These are phyloP conservation scores for Rhazya stricta DNA, from an alignment of 257 asterid species.

Conservation along the genomic window DNA sequence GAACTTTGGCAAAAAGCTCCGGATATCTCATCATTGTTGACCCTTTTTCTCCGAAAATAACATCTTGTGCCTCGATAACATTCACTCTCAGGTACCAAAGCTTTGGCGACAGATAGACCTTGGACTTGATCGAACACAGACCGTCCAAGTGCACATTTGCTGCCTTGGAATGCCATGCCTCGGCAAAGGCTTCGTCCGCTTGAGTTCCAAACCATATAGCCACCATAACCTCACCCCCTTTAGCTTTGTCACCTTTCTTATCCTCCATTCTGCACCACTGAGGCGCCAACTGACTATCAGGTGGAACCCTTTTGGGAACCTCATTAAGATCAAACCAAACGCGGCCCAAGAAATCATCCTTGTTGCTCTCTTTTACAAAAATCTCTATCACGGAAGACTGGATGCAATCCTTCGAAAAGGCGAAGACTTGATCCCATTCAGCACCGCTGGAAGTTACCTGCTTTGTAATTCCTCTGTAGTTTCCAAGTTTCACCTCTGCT, in stretches of 20 bases:
- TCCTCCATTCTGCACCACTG: slow-evolving; percentile 89
- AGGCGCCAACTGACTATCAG: slow-evolving; percentile 80
- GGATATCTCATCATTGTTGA: slow-evolving; percentile 60
- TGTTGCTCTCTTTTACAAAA: slow-evolving; percentile 55
- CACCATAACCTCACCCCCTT: slow-evolving; percentile 67
- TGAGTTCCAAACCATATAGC: slow-evolving; percentile 88
- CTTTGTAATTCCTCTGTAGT: slow-evolving; percentile 66
- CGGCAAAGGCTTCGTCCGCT: slow-evolving; percentile 79
- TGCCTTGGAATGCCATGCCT: slow-evolving; percentile 92
- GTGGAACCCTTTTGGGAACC: slow-evolving; percentile 73
- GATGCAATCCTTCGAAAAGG: slow-evolving; percentile 73
- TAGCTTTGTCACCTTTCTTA: slow-evolving; percentile 61
- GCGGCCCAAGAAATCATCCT: slow-evolving; percentile 72
- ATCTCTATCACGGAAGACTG: slow-evolving; percentile 74
- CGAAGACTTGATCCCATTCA: slow-evolving; percentile 82
- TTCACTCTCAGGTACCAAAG: slow-evolving; percentile 79
- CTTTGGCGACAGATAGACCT: slow-evolving; percentile 76
- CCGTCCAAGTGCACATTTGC: slow-evolving; percentile 70
- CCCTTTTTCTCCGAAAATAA: slow-evolving; percentile 54
- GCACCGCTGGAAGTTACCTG: slow-evolving; percentile 39
- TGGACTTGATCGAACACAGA: slow-evolving; percentile 67
- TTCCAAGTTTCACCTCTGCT: slow-evolving; percentile 83
- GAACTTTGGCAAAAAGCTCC: slow-evolving; percentile 69
- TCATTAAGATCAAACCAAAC: slow-evolving; percentile 81
- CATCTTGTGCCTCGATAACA: slow-evolving; percentile 77